These are phyloP conservation scores for Artemisia annua DNA, from an alignment of 129 eudicot species.

Conservation along the genomic window DNA sequence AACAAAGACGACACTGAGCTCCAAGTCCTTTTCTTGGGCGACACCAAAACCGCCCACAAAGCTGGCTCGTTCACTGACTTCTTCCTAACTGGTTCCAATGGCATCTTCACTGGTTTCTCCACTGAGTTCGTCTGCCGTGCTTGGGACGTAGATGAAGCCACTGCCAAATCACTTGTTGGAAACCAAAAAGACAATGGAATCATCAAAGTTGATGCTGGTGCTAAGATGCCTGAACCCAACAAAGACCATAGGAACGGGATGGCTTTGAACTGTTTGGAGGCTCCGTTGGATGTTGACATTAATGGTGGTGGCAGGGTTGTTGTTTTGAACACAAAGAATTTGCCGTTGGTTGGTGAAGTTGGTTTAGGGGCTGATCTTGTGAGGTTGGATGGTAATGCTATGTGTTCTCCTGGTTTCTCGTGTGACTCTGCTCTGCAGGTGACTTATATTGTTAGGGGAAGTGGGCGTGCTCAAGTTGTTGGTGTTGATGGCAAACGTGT, in stretches of 20 bases:
- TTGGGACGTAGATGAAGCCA: constrained; percentile 66
- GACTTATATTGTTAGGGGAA: constrained; percentile 74
- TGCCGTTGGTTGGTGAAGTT: constrained; percentile 89
- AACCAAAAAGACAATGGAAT: constrained; percentile 66
- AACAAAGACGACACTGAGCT: constrained; percentile 85
- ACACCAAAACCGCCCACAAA: constrained; percentile 75
- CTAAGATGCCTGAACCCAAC: constrained; percentile 75
- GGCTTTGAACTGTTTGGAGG: constrained; percentile 77
- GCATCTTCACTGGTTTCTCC: constrained; percentile 91
- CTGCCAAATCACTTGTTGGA: constrained; percentile 57
- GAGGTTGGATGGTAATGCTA: constrained; percentile 63
- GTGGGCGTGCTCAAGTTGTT: constrained; percentile 81
- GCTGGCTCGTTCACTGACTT: constrained; percentile 73
- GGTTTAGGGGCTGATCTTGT: constrained; percentile 89
- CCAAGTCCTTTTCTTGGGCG: constrained; percentile 71
- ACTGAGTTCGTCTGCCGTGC: constrained; percentile 77
- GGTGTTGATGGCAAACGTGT: constrained; percentile 86
- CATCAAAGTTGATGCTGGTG: constrained; percentile 50
- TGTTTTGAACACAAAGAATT: constrained; percentile 73
- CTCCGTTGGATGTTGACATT: constrained; percentile 84
- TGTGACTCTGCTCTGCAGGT: constrained; percentile 87
- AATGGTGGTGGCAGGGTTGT: constrained; percentile 81
- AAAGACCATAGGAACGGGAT: constrained; percentile 53
- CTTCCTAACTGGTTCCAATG: constrained; percentile 70
- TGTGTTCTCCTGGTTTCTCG: constrained; percentile 96